Evolutionary conservation across 805 yeast genomes (phyloP), one percentile per base, ranked within the genome.

Genomic region (Saccharomycopsis synnaedendra): DNA sequence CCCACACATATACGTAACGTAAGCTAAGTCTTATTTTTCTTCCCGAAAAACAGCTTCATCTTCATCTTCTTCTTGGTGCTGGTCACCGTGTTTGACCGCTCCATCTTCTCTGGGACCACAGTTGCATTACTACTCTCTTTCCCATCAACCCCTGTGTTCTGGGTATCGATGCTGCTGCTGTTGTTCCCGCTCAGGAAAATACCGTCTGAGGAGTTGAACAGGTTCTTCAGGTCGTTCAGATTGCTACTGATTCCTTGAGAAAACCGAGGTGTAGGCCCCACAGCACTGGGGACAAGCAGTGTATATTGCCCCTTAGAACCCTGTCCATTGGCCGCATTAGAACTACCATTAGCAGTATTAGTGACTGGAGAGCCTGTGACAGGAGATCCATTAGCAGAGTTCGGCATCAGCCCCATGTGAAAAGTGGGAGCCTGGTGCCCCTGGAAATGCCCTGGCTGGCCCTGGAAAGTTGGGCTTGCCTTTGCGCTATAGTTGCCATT

Each of bases 11-110:
- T 19, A 19, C 19, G 19, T 19, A 19, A 19, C 19, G 19, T 19
- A 34, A 34, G 10, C n/a, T n/a, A 34, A 34, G 36, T n/a, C 36
- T n/a, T 8, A n/a, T 41, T 43, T 43, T 51, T 51, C 29, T 47
- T 45, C 5, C 50, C 51, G 41, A 51, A 51, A 44, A 51, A 45
- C 5, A 42, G 38, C 48, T 46, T 48, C 54, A 38, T 51, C 30
- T 48, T 50, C 43, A 41, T 45, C 28, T 45, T 49, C 32, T 46
- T 44, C 11, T 46, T 44, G 3, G 28, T 34, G 36, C 45, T 45
- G 34, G 33, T 37, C 9, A 29, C 19, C 7, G 51, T 45, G 29
- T 48, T 39, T 29, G 46, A 45, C 38, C 45, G 39, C 39, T 37
- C 50, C n/a, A 28, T 19, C 31, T 36, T 36, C 19, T 19, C 43